These are phyloP conservation scores for Suhomyces kilbournensis DNA, from an alignment of 805 yeast genomes.

Conservation along the genomic window DNA sequence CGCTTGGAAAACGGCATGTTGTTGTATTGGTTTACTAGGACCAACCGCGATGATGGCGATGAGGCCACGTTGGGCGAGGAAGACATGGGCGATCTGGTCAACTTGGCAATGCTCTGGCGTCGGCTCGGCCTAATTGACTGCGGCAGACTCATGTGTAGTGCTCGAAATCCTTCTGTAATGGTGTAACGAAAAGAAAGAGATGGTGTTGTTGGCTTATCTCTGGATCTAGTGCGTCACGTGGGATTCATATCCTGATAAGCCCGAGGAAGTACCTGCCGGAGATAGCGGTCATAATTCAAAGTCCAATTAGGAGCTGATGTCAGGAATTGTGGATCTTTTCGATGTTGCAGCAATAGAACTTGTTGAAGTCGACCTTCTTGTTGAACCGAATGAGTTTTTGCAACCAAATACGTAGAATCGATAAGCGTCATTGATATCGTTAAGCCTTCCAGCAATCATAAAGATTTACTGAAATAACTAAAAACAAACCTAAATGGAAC, in stretches of 20 bases:
- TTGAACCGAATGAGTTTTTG: no score
- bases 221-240: neutral
- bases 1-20: slow-evolving; percentile 5
- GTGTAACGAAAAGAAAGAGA: neutral
- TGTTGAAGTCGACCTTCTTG: no score
- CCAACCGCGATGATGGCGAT: slow-evolving; percentile 14
- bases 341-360: no score
- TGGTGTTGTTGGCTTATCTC: neutral
- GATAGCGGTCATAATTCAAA: neutral
- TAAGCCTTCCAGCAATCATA: no score
- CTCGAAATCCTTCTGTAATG: neutral
- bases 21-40: slow-evolving; percentile 13
- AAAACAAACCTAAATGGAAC: no score
- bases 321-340: no score
- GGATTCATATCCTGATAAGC: neutral
- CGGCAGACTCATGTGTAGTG: slow-evolving; percentile 11
- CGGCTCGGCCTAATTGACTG: slow-evolving; percentile 15
- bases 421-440: no score
- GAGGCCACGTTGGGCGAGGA: slow-evolving; percentile 21
- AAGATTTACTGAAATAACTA: no score
- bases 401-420: no score
- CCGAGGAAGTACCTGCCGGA: neutral
- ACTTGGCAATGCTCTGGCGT: slow-evolving; percentile 29
- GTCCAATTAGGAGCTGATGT: no score
- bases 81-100: slow-evolving; percentile 29